These are phyloP conservation scores for Penicillium olsonii DNA, from an alignment of 2,329 filamentous ascomycete genomes.

Conservation along the genomic window DNA sequence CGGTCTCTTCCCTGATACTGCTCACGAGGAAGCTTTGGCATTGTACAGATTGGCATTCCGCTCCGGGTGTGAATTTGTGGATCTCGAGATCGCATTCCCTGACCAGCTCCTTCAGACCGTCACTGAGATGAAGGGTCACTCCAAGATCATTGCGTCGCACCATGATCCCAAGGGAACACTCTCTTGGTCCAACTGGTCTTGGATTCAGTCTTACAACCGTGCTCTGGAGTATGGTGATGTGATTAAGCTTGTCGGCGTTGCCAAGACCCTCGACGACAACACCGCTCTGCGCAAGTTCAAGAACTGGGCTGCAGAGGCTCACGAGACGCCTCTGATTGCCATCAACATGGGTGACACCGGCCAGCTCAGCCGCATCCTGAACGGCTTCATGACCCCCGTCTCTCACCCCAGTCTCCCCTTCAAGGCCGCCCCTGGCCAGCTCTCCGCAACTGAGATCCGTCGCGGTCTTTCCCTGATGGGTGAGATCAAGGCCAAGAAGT, in stretches of 20 bases:
- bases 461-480: slow-evolving; percentile 76
- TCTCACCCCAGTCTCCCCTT: slow-evolving; percentile 86
- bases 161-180: slow-evolving; percentile 79
- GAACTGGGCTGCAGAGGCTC: slow-evolving; percentile 68
- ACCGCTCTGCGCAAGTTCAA: slow-evolving; percentile 82
- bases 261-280: slow-evolving; percentile 77
- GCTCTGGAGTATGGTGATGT: slow-evolving; percentile 88
- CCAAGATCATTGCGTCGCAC: slow-evolving; percentile 90
- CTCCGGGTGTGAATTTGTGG: slow-evolving; percentile 87
- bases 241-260: slow-evolving; percentile 89
- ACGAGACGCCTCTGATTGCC: slow-evolving; percentile 82
- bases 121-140: slow-evolving; percentile 67
- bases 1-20: slow-evolving; percentile 79
- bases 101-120: slow-evolving; percentile 72
- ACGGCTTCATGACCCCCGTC: slow-evolving; percentile 91
- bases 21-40: slow-evolving; percentile 67
- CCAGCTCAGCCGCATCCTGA: slow-evolving; percentile 86
- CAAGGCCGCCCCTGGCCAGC: slow-evolving; percentile 89
- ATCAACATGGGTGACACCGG: slow-evolving; percentile 92
- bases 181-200: slow-evolving; percentile 90
- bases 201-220: slow-evolving; percentile 86
- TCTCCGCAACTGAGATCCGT: slow-evolving; percentile 87
- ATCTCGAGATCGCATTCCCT: slow-evolving; percentile 86
- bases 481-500: slow-evolving; percentile 71
- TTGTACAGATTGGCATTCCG: slow-evolving; percentile 79